These are phyloP conservation scores for Colletotrichum echinochloae DNA, from an alignment of 2,329 filamentous ascomycete genomes.

Conservation along the genomic window DNA sequence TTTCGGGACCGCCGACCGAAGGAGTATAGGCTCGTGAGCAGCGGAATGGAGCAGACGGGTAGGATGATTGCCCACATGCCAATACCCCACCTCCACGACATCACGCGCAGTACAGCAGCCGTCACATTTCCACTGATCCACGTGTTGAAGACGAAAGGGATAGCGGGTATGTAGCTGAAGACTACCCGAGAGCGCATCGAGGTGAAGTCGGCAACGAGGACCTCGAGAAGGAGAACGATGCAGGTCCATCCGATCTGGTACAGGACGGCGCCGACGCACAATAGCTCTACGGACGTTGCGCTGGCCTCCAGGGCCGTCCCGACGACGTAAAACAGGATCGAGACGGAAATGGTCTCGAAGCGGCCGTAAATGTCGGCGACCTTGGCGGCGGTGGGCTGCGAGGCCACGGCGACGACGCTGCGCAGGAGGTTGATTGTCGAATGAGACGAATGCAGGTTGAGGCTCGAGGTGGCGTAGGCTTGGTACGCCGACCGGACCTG, in stretches of 20 bases:
- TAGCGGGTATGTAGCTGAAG: constrained; percentile 71
- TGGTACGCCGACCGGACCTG: constrained; percentile 65
- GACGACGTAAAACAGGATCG: constrained; percentile 66
- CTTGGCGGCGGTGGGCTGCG: constrained; percentile 69
- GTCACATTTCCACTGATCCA: constrained; percentile 73
- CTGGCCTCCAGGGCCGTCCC: constrained; percentile 67
- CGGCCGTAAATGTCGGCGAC: constrained; percentile 73
- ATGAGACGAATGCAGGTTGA: constrained; percentile 65
- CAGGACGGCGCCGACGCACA: constrained; percentile 65
- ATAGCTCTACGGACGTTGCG: constrained; percentile 60
- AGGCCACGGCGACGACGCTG: constrained; percentile 69
- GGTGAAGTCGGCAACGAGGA: constrained; percentile 71
- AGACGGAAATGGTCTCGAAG: constrained; percentile 67
- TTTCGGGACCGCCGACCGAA: constrained; percentile 58
- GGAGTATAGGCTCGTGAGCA: constrained; percentile 57
- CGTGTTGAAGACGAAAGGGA: constrained; percentile 71
- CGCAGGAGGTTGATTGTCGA: constrained; percentile 70
- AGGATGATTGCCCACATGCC: constrained; percentile 75
- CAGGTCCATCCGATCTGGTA: constrained; percentile 71
- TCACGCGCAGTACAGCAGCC: constrained; percentile 59
- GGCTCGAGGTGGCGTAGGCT: constrained; percentile 65
- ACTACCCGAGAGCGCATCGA: constrained; percentile 70
- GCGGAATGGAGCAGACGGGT: constrained; percentile 65
- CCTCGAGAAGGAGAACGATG: constrained; percentile 68
- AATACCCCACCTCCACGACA: constrained; percentile 72